Conservation (phyloP, 2,329 filamentous ascomycete species). For the Trichophyton benhamiae region DNA sequence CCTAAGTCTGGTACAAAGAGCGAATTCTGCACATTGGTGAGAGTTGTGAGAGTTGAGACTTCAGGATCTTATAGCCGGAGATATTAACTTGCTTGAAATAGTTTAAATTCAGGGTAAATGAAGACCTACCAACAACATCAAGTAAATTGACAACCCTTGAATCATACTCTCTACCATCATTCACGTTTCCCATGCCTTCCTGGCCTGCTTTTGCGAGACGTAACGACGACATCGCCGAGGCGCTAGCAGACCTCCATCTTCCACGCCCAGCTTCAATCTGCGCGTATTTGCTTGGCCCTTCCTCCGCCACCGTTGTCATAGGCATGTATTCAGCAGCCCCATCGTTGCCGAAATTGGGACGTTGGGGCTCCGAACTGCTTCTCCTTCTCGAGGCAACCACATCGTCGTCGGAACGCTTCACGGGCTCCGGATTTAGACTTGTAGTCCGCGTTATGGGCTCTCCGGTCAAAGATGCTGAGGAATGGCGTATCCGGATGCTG, state of each 20-base stretch:
- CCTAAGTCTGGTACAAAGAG: conserved; percentile 77
- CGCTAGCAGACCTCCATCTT: conserved; percentile 2
- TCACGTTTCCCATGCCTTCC: conserved; percentile 18
- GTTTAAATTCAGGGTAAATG: not conserved
- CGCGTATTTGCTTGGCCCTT: conserved; percentile 11
- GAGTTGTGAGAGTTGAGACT: conserved; percentile 66
- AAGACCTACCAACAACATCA: conserved; percentile 51
- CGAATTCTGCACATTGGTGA: conserved; percentile 84
- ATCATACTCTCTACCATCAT: conserved; percentile 41
- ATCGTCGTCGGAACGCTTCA: not conserved
- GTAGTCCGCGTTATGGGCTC: not conserved
- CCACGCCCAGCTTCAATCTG: not conserved
- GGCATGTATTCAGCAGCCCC: conserved; percentile 15
- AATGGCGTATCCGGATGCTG: conserved; percentile 14
- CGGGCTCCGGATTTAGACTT: not conserved
- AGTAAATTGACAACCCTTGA: conserved; percentile 53
- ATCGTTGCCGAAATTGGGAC: conserved; percentile 21
- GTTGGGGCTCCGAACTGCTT: conserved; percentile 32
- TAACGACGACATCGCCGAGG: conserved; percentile 5
- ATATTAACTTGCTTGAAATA: conserved; percentile 4
- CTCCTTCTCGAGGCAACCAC: conserved; percentile 22
- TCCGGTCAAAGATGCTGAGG: not conserved
- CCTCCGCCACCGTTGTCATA: conserved; percentile 27
- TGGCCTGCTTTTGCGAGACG: conserved; percentile 19
- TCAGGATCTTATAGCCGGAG: conserved; percentile 54